Evolutionary conservation across 176 grass and related monocot species (phyloP).

Genomic region (Zea luxurians): DNA sequence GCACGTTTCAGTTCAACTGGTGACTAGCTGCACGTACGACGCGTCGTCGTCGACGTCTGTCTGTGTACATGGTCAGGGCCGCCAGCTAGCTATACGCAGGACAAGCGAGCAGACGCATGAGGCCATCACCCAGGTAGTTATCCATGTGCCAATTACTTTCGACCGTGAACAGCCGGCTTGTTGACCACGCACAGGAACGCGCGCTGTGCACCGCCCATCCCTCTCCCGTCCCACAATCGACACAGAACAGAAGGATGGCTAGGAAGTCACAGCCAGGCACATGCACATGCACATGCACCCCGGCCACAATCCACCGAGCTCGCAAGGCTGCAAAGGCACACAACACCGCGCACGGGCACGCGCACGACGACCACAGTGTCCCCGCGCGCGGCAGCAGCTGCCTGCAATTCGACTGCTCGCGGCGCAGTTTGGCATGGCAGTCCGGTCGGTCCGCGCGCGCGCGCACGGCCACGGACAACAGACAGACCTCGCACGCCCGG

Average conservation of each 20-base stretch:
- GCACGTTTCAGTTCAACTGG: neutral
- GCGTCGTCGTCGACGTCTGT: neutral
- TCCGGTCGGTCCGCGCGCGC: too few species aligned
- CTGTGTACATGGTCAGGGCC: too few species aligned
- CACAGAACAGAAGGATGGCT: neutral
- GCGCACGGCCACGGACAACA: neutral
- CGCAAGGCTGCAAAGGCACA: too few species aligned
- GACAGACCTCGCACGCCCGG: neutral
- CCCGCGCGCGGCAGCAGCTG: too few species aligned
- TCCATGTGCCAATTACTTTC: conserved; percentile 20
- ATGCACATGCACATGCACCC: neutral
- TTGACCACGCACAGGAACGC: conserved; percentile 27
- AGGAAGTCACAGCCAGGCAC: too few species aligned
- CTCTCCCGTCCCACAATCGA: neutral
- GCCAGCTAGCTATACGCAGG: too few species aligned
- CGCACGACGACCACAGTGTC: neutral
- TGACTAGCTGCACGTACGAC: too few species aligned
- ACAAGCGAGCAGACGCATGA: too few species aligned
- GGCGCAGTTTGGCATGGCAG: too few species aligned
- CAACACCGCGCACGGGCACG: neutral
- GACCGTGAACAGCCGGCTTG: conserved; percentile 21
- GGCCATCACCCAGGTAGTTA: neutral
- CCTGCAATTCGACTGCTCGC: too few species aligned
- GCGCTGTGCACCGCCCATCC: neutral
- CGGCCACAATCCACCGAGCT: neutral